Percentiles rank a stretch among this genome's conserved stretches.
Conservation (phyloP, 768 basidiomycete species). For the Tulasnella calospora region DNA sequence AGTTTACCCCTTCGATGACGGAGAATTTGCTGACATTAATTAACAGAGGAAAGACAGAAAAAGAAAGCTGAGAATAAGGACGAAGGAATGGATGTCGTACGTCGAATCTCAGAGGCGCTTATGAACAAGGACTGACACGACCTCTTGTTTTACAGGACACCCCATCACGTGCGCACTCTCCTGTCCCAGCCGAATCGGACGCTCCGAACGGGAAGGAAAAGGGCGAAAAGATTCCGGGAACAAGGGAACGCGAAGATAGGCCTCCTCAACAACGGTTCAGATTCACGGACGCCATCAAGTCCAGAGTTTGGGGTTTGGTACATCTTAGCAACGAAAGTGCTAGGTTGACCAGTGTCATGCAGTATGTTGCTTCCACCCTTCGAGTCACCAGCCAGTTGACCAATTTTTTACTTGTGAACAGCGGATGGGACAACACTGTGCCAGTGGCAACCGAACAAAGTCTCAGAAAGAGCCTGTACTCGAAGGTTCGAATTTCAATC, state of each 20-base stretch:
- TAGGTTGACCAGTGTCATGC: constrained; percentile 42
- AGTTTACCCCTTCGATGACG: not conserved
- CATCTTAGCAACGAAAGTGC: constrained; percentile 79
- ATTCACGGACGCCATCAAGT: constrained; percentile 76
- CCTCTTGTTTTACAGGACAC: not conserved
- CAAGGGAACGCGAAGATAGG: constrained; percentile 40
- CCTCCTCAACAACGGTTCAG: constrained; percentile 73
- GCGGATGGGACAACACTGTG: constrained; percentile 25
- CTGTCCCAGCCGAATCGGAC: constrained; percentile 27
- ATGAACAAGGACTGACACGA: not conserved
- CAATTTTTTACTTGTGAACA: not conserved
- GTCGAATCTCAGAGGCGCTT: not conserved
- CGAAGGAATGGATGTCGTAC: not conserved
- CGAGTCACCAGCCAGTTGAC: not conserved
- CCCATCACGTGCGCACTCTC: constrained; percentile 29
- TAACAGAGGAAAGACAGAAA: constrained; percentile 47
- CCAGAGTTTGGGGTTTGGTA: constrained; percentile 72
- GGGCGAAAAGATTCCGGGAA: constrained; percentile 24
- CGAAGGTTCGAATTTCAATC: constrained; percentile 48
- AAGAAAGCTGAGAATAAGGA: constrained; percentile 38
- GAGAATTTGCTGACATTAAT: not conserved
- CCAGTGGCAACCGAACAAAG: constrained; percentile 71
- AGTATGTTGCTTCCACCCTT: constrained; percentile 30
- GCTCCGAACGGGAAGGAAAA: not conserved
- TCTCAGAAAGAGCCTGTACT: constrained; percentile 70